phyloP scores from a whole-genome alignment of 345 rosid species.

The Pistacia integerrima region DNA sequence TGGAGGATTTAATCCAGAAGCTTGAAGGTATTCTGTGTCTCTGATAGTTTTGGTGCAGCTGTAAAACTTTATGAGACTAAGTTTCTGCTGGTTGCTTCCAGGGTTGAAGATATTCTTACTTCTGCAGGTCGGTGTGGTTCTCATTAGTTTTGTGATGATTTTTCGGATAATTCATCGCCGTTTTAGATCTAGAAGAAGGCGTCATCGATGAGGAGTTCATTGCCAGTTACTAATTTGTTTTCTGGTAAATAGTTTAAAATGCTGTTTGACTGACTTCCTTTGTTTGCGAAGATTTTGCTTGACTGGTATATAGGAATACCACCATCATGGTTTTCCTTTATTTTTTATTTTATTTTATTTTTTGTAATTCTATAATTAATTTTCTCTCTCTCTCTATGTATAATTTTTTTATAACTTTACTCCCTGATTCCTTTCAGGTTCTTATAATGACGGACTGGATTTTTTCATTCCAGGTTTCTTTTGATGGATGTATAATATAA shows the following conservation, averaged over 20 bases:
- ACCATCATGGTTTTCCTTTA: background rate
- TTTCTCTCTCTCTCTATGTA: too few relatives aligned
- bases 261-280: background rate
- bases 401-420: background rate
- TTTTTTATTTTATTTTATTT: background rate
- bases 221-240: background rate
- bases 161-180: conserved; percentile 22
- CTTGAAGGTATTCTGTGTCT: conserved; percentile 36
- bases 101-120: conserved; percentile 59
- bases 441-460: background rate
- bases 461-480: conserved; percentile 2
- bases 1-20: conserved; percentile 43
- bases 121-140: conserved; percentile 35
- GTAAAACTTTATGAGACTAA: conserved; percentile 8
- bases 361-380: background rate
- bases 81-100: conserved; percentile 36
- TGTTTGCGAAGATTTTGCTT: background rate
- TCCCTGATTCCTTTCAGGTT: background rate
- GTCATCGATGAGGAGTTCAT: conserved; percentile 15
- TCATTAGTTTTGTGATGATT: conserved; percentile 36
- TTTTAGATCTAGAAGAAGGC: conserved; percentile 45
- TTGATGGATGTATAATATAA: background rate
- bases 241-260: conserved; percentile 18
- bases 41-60: background rate
- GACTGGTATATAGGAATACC: background rate